phyloP scores from a whole-genome alignment of 306 rosid species.

The Corylus heterophylla region DNA sequence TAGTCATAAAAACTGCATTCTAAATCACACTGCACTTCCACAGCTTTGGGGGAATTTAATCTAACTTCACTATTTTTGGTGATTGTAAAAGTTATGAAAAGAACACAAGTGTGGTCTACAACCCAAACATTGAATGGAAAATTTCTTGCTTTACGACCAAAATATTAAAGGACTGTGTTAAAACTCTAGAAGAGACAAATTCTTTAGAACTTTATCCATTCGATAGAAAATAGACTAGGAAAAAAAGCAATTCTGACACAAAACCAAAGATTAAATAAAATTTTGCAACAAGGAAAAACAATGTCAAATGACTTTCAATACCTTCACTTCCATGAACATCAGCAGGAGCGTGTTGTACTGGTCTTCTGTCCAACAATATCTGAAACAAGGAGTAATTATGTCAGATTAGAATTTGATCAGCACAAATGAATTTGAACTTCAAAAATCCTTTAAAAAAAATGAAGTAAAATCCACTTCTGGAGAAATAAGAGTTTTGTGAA shows the following conservation, averaged over 20 bases:
- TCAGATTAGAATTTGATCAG: slow-evolving; percentile 17
- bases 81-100: not conserved
- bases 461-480: not conserved
- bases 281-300: not conserved
- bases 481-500: not conserved
- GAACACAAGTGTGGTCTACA: not conserved
- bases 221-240: not conserved
- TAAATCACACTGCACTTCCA: not conserved
- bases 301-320: slow-evolving; percentile 14
- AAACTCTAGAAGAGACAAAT: not conserved
- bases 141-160: not conserved
- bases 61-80: not conserved
- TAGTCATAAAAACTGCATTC: not conserved
- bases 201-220: not conserved
- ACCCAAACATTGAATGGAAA: not conserved
- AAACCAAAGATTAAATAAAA: not conserved
- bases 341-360: slow-evolving; percentile 48
- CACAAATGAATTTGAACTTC: not conserved
- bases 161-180: not conserved
- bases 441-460: too few species aligned
- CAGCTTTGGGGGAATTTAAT: not conserved
- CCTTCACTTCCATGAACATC: slow-evolving; percentile 46
- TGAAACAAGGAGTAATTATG: slow-evolving; percentile 30
- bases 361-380: slow-evolving; percentile 63
- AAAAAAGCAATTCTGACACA: slow-evolving; percentile 9